Evolutionary conservation across 495 filamentous ascomycete species (phyloP).

Genomic region (Xylaria telfairii): DNA sequence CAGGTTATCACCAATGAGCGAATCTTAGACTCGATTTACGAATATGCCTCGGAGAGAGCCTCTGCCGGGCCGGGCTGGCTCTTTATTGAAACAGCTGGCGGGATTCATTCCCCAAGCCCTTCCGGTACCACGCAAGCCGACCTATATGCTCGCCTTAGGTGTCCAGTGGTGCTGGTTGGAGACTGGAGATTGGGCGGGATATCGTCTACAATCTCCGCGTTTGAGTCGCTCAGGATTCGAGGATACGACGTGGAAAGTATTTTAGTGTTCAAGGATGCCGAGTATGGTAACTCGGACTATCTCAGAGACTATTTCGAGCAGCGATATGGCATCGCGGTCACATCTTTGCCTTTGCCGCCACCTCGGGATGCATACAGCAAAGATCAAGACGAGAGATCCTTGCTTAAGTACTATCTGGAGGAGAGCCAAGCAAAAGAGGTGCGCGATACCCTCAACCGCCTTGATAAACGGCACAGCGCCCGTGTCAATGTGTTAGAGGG

Average conservation of each 20-base stretch:
- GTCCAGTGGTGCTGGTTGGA: conserved; percentile 74
- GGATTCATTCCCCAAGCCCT: conserved; percentile 74
- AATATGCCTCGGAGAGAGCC: conserved; percentile 50
- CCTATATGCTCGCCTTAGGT: conserved; percentile 70
- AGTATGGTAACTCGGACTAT: conserved; percentile 70
- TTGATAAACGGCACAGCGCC: conserved; percentile 53
- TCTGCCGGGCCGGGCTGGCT: conserved; percentile 49
- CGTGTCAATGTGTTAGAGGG: conserved; percentile 61
- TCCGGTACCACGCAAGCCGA: conserved; percentile 78
- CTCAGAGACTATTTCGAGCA: conserved; percentile 64
- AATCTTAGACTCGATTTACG: conserved; percentile 44
- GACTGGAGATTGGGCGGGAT: conserved; percentile 78
- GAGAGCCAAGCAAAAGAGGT: conserved; percentile 39
- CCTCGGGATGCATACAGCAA: conserved; percentile 29
- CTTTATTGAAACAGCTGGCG: conserved; percentile 78
- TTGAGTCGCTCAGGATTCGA: conserved; percentile 72
- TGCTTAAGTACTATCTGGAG: conserved; percentile 67
- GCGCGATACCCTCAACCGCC: conserved; percentile 49
- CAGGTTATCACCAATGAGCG: conserved; percentile 48
- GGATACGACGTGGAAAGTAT: conserved; percentile 76
- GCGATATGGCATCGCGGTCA: conserved; percentile 60
- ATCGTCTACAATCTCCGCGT: conserved; percentile 74
- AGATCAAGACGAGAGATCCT: conserved; percentile 54
- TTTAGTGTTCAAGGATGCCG: conserved; percentile 64
- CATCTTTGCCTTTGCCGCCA: conserved; percentile 62